Evolutionary conservation across 2,329 filamentous ascomycete genomes (phyloP).

Genomic region (Aureobasidium lini): DNA sequence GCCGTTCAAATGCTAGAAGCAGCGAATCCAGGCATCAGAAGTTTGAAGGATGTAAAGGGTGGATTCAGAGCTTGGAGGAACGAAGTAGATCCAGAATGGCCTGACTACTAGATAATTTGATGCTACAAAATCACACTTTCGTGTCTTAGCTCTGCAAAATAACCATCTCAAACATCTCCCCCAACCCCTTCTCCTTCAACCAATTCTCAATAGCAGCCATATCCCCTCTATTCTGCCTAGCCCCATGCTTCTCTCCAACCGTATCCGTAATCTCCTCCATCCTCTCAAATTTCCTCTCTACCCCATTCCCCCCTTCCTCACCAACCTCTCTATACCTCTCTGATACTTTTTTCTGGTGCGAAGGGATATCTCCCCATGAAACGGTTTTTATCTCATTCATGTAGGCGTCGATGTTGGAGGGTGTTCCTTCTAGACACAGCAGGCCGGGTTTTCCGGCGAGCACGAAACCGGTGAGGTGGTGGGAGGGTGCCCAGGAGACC

Average conservation of each 20-base stretch:
- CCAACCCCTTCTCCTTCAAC: constrained; percentile 39
- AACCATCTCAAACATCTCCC: constrained; percentile 39
- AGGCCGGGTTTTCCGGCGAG: constrained; percentile 54
- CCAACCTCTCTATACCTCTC: constrained; percentile 43
- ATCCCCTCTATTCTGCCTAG: constrained; percentile 44
- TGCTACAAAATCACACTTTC: not conserved
- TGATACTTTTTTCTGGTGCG: constrained; percentile 56
- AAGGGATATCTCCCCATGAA: constrained; percentile 55
- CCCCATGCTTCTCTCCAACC: constrained; percentile 39
- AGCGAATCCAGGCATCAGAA: constrained; percentile 50
- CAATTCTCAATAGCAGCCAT: constrained; percentile 48
- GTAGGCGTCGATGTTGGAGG: constrained; percentile 46
- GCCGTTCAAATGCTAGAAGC: constrained; percentile 59
- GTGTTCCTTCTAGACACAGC: constrained; percentile 45
- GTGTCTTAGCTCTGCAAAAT: constrained; percentile 1
- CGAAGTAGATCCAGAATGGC: constrained; percentile 54
- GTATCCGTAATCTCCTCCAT: constrained; percentile 52
- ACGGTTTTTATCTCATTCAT: constrained; percentile 59
- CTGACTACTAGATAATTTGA: constrained; percentile 41
- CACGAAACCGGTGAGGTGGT: constrained; percentile 52
- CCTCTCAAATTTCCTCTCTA: constrained; percentile 41
- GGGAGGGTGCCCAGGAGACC: constrained; percentile 45
- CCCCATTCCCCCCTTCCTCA: constrained; percentile 6
- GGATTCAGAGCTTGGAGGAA: constrained; percentile 67
- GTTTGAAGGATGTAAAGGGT: constrained; percentile 63